Conservation (phyloP, 768 basidiomycete species). For the Dioszegia crocea region DNA sequence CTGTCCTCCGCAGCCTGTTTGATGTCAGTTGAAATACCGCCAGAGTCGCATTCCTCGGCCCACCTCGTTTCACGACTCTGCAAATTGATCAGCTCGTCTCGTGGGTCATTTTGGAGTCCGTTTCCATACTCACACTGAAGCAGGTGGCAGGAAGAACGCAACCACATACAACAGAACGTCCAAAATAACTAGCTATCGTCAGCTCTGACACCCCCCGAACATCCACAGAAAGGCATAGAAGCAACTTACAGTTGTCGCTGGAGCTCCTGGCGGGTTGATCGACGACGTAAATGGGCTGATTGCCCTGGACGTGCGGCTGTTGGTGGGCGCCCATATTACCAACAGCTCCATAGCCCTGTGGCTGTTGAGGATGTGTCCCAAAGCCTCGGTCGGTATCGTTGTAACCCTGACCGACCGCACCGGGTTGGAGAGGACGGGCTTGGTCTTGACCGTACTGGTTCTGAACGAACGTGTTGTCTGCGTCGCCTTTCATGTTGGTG, state of each 20-base stretch:
- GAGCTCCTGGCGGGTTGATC: background rate
- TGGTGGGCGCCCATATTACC: slow-evolving; percentile 6
- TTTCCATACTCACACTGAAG: background rate
- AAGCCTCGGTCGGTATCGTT: background rate
- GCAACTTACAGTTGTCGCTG: background rate
- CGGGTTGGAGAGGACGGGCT: background rate
- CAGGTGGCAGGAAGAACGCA: slow-evolving; percentile 4
- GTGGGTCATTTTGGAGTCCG: background rate
- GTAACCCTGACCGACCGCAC: background rate
- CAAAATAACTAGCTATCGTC: background rate
- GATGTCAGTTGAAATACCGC: no score
- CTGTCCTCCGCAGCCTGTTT: no score
- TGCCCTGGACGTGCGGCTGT: background rate
- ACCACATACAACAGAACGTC: slow-evolving; percentile 5
- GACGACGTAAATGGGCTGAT: slow-evolving; percentile 8
- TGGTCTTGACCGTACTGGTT: slow-evolving; percentile 11
- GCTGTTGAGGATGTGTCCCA: background rate
- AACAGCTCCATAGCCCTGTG: background rate
- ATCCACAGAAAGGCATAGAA: no score
- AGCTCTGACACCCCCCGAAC: no score
- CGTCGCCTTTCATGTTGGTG: slow-evolving; percentile 10
- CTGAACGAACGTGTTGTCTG: slow-evolving; percentile 4
- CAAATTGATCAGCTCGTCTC: background rate
- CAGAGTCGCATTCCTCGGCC: no score
- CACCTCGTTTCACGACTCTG: slow-evolving; percentile 7